A percentile compares a stretch with the other conserved stretches of the same genome.
Evolutionary conservation across 371 early-diverging fungal genomes (phyloP).

Genomic region (Mortierella sp.): DNA sequence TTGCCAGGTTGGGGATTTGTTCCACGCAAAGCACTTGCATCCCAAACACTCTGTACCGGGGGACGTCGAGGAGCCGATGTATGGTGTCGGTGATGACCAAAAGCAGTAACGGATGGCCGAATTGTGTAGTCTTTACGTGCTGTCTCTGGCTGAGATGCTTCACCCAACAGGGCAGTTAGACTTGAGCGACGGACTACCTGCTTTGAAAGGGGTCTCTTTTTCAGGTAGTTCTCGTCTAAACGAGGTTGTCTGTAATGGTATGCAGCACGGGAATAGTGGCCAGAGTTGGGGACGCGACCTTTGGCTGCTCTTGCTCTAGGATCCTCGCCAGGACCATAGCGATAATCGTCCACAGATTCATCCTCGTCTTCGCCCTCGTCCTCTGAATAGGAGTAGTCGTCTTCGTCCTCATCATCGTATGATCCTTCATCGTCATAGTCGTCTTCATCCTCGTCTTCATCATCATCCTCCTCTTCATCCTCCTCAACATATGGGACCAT

Average conservation of each 20-base stretch:
- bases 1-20: not conserved
- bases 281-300: slow-evolving; percentile 1
- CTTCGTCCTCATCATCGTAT: slow-evolving; percentile 25
- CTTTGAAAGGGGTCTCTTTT: slow-evolving; percentile 36
- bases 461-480: slow-evolving; percentile 22
- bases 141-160: slow-evolving; percentile 19
- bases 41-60: slow-evolving; percentile 17
- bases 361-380: slow-evolving; percentile 30
- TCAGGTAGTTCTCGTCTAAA: slow-evolving; percentile 32
- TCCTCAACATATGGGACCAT: slow-evolving; percentile 9
- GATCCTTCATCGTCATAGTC: slow-evolving; percentile 18
- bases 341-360: slow-evolving; percentile 10
- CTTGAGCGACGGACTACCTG: slow-evolving; percentile 49
- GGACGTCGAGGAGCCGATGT: slow-evolving; percentile 14
- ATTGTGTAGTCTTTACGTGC: slow-evolving; percentile 1
- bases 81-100: slow-evolving; percentile 21
- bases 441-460: slow-evolving; percentile 22
- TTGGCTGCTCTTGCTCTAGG: slow-evolving; percentile 8
- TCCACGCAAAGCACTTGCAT: not conserved
- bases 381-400: slow-evolving; percentile 23
- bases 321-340: slow-evolving; percentile 17
- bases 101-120: not conserved
- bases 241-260: slow-evolving; percentile 27
- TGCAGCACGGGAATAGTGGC: slow-evolving; percentile 14
- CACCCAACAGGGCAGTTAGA: slow-evolving; percentile 38